Evolutionary conservation across 768 basidiomycete genomes (phyloP).

Genomic region (Panellus pusillus): DNA sequence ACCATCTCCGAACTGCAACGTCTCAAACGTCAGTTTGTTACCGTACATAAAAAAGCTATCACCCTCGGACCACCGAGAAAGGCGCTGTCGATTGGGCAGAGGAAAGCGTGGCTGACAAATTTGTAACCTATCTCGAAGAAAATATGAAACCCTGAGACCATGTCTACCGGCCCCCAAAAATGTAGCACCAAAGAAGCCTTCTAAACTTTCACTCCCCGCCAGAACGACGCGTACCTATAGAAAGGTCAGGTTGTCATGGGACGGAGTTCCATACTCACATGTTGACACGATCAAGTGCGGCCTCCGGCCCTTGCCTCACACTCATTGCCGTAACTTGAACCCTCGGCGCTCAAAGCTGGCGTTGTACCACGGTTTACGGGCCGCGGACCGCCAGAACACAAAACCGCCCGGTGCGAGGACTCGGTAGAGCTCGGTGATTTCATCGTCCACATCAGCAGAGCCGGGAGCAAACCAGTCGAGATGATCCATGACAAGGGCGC

Average conservation of each 20-base stretch:
- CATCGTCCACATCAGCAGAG: constrained; percentile 47
- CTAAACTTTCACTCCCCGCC: constrained; percentile 30
- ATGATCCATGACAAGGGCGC: constrained; percentile 72
- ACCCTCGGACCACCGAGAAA: constrained; percentile 76
- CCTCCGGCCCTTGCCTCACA: constrained; percentile 47
- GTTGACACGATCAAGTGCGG: constrained; percentile 66
- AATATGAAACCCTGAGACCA: constrained; percentile 47
- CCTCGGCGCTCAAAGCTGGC: constrained; percentile 52
- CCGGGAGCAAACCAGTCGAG: constrained; percentile 60
- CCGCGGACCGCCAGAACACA: constrained; percentile 68
- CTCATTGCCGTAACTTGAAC: constrained; percentile 54
- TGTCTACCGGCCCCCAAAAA: too few relatives aligned
- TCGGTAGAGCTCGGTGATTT: constrained; percentile 54
- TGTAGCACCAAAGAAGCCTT: neutral
- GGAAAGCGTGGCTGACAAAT: constrained; percentile 66
- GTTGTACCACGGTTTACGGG: constrained; percentile 66
- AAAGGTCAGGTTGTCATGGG: neutral
- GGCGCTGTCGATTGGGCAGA: constrained; percentile 79
- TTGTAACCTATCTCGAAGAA: constrained; percentile 72
- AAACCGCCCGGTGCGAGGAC: constrained; percentile 60
- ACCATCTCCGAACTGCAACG: constrained; percentile 89
- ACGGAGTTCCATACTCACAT: constrained; percentile 44
- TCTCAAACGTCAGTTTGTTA: constrained; percentile 88
- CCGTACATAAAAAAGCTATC: constrained; percentile 86
- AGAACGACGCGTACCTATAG: constrained; percentile 37